Evolutionary conservation across 108 stramenopile genomes (phyloP), one percentile per base, ranked within the genome.

Genomic region (Thalassiosira profunda): DNA sequence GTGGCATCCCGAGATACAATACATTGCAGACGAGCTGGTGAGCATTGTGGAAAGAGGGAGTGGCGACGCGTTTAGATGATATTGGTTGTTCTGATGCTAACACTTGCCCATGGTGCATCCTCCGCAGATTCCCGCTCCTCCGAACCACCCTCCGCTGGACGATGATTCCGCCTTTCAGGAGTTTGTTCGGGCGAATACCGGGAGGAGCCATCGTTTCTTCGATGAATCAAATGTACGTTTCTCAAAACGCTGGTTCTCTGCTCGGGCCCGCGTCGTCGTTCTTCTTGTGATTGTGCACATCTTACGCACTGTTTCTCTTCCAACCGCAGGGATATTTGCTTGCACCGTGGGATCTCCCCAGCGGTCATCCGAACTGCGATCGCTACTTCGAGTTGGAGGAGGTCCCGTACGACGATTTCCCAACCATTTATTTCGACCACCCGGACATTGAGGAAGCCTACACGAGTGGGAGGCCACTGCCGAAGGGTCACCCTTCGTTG

Each of bases 111-210:
- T 2, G 28, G 3, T 14, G 14, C 23, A 25, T 12, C 8, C 49
- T 31, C 17, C 17, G 33, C 23, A 53, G 53, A 12, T 54, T 34
- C 26, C 53, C 0, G 53, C 53, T 5, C 53, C 53, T 31, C 53
- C 53, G 18, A 34, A 34, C 53, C 53, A 54, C 14, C 53, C 53
- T 17, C 53, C 35, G 20, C 10, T 54, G 53, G 53, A 54, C 53
- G 53, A 54, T 5, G 10, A 54, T 31, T 30, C 25, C 20, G 26
- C 31, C 53, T 54, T 54, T 4, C 29, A 31, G 29, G 25, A 29
- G 8, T 31, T 31, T 29, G 29, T 54, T 18, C 18, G n/a, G 10
- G 8, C 29, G 11, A 29, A 54, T 29, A 12, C 6, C 9, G 12
- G 35, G 18, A 17, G 35, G 25, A 17, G 18, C 18, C 53, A 54